phyloP scores from a whole-genome alignment of 352 stramenopile genomes.

The Lagenidium sp. region DNA sequence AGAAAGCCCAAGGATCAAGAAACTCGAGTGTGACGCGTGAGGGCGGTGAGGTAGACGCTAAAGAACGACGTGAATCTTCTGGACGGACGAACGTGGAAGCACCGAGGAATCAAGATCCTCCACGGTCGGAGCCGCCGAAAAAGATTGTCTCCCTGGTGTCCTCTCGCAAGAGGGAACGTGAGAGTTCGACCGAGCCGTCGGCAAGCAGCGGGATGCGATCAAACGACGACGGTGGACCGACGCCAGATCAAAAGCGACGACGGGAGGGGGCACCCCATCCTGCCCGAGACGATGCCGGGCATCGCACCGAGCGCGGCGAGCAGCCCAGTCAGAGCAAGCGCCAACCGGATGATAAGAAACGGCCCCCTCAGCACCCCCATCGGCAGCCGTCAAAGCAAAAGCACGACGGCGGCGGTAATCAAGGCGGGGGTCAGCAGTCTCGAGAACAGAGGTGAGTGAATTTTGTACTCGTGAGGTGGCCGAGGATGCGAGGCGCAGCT shows the following conservation, averaged over 20 bases:
- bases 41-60: background rate
- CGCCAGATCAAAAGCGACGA: slow-evolving; percentile 33
- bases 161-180: slow-evolving; percentile 55
- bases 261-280: slow-evolving; percentile 20
- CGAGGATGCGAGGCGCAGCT: too few relatives aligned
- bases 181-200: slow-evolving; percentile 6
- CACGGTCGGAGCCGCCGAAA: too few relatives aligned
- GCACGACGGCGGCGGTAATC: slow-evolving; percentile 7
- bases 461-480: too few relatives aligned
- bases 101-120: too few relatives aligned
- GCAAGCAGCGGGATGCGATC: background rate
- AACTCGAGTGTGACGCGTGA: slow-evolving; percentile 1
- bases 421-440: slow-evolving; percentile 13
- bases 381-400: slow-evolving; percentile 21
- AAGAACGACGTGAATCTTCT: too few relatives aligned
- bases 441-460: slow-evolving; percentile 47
- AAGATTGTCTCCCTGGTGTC: slow-evolving; percentile 80
- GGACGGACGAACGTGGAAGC: too few relatives aligned
- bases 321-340: slow-evolving; percentile 1
- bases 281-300: slow-evolving; percentile 5
- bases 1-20: slow-evolving; percentile 34
- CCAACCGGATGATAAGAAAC: slow-evolving; percentile 5
- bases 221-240: slow-evolving; percentile 3
- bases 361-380: slow-evolving; percentile 1
- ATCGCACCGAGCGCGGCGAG: slow-evolving; percentile 3